Evolutionary conservation across 352 stramenopile species (phyloP), one percentile per base, ranked within the genome.

Genomic region (Globisporangium splendens): DNA sequence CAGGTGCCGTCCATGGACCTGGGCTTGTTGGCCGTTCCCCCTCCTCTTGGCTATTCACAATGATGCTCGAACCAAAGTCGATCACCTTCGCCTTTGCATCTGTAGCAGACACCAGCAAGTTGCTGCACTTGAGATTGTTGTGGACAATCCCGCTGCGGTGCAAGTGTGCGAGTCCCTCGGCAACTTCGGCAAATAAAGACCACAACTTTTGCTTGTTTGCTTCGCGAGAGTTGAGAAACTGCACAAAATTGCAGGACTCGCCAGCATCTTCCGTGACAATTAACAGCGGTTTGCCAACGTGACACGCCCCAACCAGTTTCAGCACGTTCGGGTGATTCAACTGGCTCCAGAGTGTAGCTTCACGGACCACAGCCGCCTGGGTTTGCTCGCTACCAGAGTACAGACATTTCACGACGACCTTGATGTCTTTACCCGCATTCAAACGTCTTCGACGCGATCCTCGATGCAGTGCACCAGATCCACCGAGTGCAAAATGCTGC

Each of bases 61-160:
- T 56, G n/a, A 56, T 56, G 24, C 62, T 73, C n/a, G 72, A 43
- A 0, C 69, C 69, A 8, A 57, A 68, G 48, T 69, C 43, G 22
- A 52, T 69, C 28, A 73, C 31, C 50, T 77, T 73, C 3, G 63
- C 59, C 21, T 52, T 50, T 1, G 56, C 52, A 52, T 74, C 69
- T 13, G 50, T 51, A n/a, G 65, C 62, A 31, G 5, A 31, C 4
- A 77, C 66, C 4, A 77, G 47, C 3, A 73, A 56, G n/a, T 73
- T 73, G 55, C 56, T 70, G 22, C 62, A 58, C 31, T 77, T 79
- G 13, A 79, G 43, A 46, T 79, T 69, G 35, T 64, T 68, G 22
- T 79, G 71, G 20, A 79, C 54, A 22, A 77, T 68, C 0, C 46
- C 49, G 20, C 59, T 58, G 14, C 60, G 43, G n/a, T 79, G 71